Evolutionary conservation across 768 basidiomycete genomes (phyloP).

Genomic region (Paxillus rubicundulus): DNA sequence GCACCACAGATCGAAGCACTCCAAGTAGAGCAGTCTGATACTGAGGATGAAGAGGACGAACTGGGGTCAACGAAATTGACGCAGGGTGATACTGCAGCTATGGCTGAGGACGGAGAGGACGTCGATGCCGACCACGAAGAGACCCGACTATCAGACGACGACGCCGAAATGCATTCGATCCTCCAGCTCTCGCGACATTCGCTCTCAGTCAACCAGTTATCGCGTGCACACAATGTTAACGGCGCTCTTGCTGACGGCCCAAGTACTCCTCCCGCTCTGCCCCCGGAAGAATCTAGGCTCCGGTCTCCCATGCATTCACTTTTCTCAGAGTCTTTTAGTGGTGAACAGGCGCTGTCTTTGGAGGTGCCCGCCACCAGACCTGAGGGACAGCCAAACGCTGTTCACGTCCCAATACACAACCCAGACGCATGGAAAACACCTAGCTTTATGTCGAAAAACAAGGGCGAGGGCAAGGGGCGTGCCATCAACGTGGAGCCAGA

Average conservation of each 20-base stretch:
- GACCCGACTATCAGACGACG: conserved; percentile 4
- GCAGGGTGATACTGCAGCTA: neutral
- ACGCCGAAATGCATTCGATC: conserved; percentile 2
- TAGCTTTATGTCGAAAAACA: conserved; percentile 28
- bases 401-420: conserved; percentile 19
- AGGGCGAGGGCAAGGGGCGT: conserved; percentile 18
- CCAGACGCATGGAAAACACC: conserved; percentile 30
- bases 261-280: neutral
- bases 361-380: neutral
- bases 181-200: neutral
- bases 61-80: neutral
- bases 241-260: neutral
- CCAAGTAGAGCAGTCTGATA: conserved; percentile 11
- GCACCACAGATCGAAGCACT: conserved; percentile 6
- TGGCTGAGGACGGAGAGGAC: neutral
- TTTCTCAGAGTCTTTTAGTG: conserved; percentile 19
- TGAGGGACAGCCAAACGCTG: neutral
- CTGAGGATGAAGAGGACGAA: conserved; percentile 11
- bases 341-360: neutral
- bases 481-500: conserved; percentile 5
- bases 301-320: conserved; percentile 23
- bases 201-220: neutral
- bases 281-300: neutral
- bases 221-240: neutral
- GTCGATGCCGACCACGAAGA: neutral